Evolutionary conservation across 2,329 filamentous ascomycete species (phyloP).

Genomic region (Colletotrichum camelliae): DNA sequence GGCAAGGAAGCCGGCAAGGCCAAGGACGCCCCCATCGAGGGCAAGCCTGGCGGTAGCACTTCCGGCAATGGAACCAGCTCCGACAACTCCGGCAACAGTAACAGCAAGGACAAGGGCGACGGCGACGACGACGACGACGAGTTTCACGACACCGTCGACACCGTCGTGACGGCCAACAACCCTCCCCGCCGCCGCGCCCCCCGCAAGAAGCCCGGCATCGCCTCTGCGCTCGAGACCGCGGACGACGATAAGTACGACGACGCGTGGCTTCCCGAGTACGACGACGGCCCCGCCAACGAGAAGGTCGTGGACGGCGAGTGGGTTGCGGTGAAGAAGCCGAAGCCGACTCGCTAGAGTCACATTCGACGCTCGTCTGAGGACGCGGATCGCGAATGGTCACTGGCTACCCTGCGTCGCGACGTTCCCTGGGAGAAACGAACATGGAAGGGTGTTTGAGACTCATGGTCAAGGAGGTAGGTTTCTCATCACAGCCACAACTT

Average conservation of each 20-base stretch:
- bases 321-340: slow-evolving; percentile 3
- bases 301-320: background rate
- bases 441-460: background rate
- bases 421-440: background rate
- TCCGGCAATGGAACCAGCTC: background rate
- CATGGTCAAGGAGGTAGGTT: background rate
- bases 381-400: background rate
- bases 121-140: background rate
- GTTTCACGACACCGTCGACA: background rate
- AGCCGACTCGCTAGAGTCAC: background rate
- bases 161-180: background rate
- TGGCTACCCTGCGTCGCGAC: background rate
- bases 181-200: background rate
- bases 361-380: background rate
- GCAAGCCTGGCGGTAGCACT: background rate
- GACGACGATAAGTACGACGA: slow-evolving; percentile 19
- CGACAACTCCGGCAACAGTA: background rate
- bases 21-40: background rate
- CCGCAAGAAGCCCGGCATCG: background rate
- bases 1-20: background rate
- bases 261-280: slow-evolving; percentile 8
- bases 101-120: background rate
- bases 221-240: background rate
- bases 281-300: background rate
- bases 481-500: background rate